Percentiles rank a stretch among this genome's conserved stretches.
These are phyloP conservation scores for Corylus heterophylla DNA, from an alignment of 306 rosid species.

Conservation along the genomic window DNA sequence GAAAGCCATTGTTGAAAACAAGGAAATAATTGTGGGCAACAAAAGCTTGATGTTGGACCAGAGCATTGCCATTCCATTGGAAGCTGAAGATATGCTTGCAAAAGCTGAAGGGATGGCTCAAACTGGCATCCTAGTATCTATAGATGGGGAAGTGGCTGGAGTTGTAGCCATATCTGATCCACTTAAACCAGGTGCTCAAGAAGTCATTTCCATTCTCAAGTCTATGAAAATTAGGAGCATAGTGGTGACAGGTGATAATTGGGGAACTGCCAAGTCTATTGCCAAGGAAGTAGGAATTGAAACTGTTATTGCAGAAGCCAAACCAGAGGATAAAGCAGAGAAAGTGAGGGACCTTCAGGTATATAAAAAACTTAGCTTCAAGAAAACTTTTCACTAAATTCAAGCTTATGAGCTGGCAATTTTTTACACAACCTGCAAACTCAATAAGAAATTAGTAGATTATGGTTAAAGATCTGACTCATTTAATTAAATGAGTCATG, in stretches of 20 bases:
- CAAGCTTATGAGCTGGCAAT: neutral
- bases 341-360: conserved; percentile 76
- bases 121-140: conserved; percentile 65
- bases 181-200: conserved; percentile 62
- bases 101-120: conserved; percentile 68
- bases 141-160: conserved; percentile 53
- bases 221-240: conserved; percentile 70
- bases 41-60: conserved; percentile 63
- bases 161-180: conserved; percentile 77
- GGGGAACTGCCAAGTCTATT: conserved; percentile 88
- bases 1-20: conserved; percentile 53
- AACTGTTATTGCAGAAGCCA: conserved; percentile 74
- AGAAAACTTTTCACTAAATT: neutral
- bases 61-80: conserved; percentile 43
- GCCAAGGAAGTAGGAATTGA: conserved; percentile 77
- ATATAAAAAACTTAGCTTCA: conserved; percentile 5
- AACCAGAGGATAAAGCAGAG: conserved; percentile 65
- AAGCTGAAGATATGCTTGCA: conserved; percentile 52
- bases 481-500: no score
- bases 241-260: conserved; percentile 85
- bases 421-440: no score
- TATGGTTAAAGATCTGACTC: no score
- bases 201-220: conserved; percentile 71
- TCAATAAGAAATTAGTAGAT: no score
- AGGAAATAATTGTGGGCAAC: conserved; percentile 69